A percentile compares a stretch with the other conserved stretches of the same genome.
phyloP scores from a whole-genome alignment of 2,329 filamentous ascomycete genomes.

The Fusarium euwallaceae region DNA sequence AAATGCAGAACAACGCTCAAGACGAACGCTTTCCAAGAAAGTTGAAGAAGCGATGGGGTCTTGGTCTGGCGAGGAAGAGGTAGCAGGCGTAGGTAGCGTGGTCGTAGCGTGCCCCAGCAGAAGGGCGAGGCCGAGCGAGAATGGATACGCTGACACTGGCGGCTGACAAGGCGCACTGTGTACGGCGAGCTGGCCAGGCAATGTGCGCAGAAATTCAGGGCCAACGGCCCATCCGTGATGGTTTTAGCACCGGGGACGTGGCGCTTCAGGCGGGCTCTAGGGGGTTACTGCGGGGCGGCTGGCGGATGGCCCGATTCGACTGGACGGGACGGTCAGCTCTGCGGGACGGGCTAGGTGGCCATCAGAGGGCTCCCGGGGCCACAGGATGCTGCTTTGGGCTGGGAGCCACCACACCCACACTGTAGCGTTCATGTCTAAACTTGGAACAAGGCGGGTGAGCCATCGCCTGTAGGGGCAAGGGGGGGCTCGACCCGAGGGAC shows the following conservation, averaged over 20 bases:
- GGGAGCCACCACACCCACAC: slow-evolving; percentile 17
- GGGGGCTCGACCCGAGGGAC: slow-evolving; percentile 30
- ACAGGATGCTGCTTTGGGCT: slow-evolving; percentile 1
- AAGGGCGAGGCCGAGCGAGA: slow-evolving; percentile 40
- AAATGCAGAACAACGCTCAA: slow-evolving; percentile 35
- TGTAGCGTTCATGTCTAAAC: slow-evolving; percentile 38
- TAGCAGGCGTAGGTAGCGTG: slow-evolving; percentile 31
- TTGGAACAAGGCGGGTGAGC: slow-evolving; percentile 39
- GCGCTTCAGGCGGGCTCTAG: slow-evolving; percentile 34
- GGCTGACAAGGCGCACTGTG: slow-evolving; percentile 31
- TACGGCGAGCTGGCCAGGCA: slow-evolving; percentile 15
- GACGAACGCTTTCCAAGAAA: slow-evolving; percentile 41
- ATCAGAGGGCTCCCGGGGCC: background rate
- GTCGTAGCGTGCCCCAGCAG: slow-evolving; percentile 38
- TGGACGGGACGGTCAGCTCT: slow-evolving; percentile 8
- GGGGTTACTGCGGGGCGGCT: slow-evolving; percentile 26
- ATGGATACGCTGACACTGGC: slow-evolving; percentile 26
- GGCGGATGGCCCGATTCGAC: slow-evolving; percentile 28
- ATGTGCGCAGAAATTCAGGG: slow-evolving; percentile 34
- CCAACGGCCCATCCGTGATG: slow-evolving; percentile 41
- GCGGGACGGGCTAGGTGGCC: background rate
- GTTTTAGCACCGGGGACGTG: slow-evolving; percentile 37
- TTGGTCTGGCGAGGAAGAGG: slow-evolving; percentile 41
- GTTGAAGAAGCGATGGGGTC: slow-evolving; percentile 46
- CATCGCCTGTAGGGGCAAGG: slow-evolving; percentile 41